Evolutionary conservation across 228 moss, liverwort and hornwort genomes (phyloP), one percentile per base, ranked within the genome.

Genomic region (Sphagnum fallax): DNA sequence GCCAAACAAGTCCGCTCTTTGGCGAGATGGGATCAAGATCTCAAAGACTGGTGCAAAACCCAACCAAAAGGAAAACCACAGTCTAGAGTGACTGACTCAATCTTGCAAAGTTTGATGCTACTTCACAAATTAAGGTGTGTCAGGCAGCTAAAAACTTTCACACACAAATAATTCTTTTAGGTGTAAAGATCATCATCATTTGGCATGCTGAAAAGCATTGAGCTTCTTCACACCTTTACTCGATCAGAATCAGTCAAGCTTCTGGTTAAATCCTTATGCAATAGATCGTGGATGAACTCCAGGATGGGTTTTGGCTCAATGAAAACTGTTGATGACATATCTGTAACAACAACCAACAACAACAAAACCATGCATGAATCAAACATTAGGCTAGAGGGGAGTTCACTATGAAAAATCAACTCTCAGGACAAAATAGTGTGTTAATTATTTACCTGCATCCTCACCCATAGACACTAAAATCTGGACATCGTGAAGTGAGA

Each of bases 251-350:
- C 97, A 4, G 80, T 82, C 16, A 98, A 51, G 15, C 80, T 75
- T 66, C 92, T 84, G 68, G 74, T 76, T 57, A 94, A 64, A 48
- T 94, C 94, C 77, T 78, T 92, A 48, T 80, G 84, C 16, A 98
- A 75, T 18, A 98, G 83, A 67, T 98, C 92, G 13, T 81, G 67
- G 9, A 98, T 89, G 68, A 98, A 98, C 68, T 93, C 94, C 67
- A 85, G 92, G 61, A 98, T 92, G 57, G 94, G 92, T 57, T 94
- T 77, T 9, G 98, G 98, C 79, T 98, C 98, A 51, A 98, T 98
- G 63, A 98, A 98, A 16, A 94, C 98, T 60, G 98, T 98, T 53
- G 92, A 94, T 16, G 98, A 98, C 98, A 98, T 98, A 72, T 98
- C 98, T 98, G 91, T 6, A 69, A 50, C 50, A 71, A 48, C 8